These are phyloP conservation scores for Flammula alnicola DNA, from an alignment of 1,284 basidiomycete genomes.

Conservation along the genomic window DNA sequence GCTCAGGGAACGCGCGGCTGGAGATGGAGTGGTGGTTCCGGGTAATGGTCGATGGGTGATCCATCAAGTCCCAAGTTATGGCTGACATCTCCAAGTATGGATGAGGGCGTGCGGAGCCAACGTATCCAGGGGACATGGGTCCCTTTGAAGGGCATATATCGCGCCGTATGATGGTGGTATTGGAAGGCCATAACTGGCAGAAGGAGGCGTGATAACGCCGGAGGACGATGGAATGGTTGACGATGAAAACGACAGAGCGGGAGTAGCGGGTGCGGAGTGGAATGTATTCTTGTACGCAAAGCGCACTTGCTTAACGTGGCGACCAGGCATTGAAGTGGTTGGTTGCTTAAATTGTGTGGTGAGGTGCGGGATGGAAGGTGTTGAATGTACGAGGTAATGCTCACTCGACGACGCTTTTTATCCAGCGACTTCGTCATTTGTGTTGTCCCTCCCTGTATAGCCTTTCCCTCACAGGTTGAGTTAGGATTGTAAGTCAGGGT, in stretches of 20 bases:
- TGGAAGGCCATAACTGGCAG: neutral
- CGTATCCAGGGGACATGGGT: constrained; percentile 1
- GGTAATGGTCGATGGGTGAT: constrained; percentile 20
- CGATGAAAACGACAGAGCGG: neutral
- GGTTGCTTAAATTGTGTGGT: too few relatives aligned
- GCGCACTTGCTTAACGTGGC: neutral
- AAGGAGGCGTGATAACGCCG: neutral
- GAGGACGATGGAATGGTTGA: neutral
- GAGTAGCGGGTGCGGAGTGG: constrained; percentile 1
- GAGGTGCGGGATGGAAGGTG: too few relatives aligned
- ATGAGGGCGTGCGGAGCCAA: constrained; percentile 17
- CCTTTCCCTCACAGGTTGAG: too few relatives aligned
- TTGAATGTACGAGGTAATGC: too few relatives aligned
- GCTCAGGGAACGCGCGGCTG: constrained; percentile 23
- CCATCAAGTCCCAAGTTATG: constrained; percentile 27
- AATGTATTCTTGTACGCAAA: constrained; percentile 5
- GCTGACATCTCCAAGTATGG: constrained; percentile 21
- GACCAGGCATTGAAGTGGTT: neutral
- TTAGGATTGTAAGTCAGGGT: too few relatives aligned
- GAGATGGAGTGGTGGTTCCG: constrained; percentile 24
- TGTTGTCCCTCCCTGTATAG: too few relatives aligned
- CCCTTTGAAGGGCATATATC: neutral
- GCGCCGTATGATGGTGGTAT: neutral
- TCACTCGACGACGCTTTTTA: too few relatives aligned
- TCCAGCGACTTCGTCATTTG: too few relatives aligned